Conservation (phyloP, 192 early-diverging fungal genomes). For the Coemansia sp. region DNA sequence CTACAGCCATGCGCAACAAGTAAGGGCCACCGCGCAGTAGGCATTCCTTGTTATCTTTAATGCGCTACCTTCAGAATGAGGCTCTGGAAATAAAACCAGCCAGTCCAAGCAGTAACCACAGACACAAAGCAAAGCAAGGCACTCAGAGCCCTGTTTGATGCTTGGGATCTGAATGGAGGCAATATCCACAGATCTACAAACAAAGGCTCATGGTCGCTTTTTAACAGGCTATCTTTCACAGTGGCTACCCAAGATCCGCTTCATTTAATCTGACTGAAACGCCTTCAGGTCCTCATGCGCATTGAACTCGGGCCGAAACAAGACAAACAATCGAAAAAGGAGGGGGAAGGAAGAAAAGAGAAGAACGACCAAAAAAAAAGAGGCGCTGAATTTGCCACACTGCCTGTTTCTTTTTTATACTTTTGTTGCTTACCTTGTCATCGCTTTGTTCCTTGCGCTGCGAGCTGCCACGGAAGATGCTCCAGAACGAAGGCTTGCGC, state of each 20-base stretch:
- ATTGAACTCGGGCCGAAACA: background rate
- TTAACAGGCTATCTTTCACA: background rate
- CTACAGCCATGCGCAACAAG: background rate
- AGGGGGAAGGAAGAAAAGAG: background rate
- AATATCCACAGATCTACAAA: too few relatives aligned
- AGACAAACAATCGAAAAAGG: background rate
- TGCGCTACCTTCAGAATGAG: background rate
- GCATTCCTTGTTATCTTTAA: background rate
- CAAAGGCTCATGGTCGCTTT: too few relatives aligned
- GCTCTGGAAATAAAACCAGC: too few relatives aligned
- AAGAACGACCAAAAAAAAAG: constrained; percentile 4
- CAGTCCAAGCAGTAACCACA: too few relatives aligned
- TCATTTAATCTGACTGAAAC: too few relatives aligned
- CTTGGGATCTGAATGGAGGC: too few relatives aligned
- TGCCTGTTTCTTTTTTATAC: background rate
- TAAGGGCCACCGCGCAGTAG: background rate
- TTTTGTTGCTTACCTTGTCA: constrained; percentile 47
- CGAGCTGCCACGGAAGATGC: constrained; percentile 46
- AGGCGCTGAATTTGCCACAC: background rate
- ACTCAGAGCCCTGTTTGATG: too few relatives aligned
- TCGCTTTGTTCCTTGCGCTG: constrained; percentile 42
- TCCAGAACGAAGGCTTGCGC: constrained; percentile 58
- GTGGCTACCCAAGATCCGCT: background rate
- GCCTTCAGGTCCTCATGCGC: background rate
- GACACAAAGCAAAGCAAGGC: too few relatives aligned